These are phyloP conservation scores for Mortierella sp. DNA, from an alignment of 371 early-diverging fungal genomes.

Conservation along the genomic window DNA sequence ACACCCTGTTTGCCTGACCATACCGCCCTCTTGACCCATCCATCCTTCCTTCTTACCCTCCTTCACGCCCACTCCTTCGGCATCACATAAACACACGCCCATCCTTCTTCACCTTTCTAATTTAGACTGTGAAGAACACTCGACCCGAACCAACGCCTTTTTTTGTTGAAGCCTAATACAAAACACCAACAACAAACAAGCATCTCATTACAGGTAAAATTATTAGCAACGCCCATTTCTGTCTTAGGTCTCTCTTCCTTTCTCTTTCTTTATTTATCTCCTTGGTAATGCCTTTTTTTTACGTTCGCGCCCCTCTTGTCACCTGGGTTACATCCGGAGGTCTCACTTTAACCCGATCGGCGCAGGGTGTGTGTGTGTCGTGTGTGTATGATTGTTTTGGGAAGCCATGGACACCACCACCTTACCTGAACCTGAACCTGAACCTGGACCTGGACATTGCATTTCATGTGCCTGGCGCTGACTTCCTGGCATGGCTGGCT, in stretches of 20 bases:
- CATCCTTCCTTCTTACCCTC: too few species aligned
- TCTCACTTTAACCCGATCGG: slow-evolving; percentile 4
- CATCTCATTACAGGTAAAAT: neutral
- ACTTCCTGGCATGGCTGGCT: neutral
- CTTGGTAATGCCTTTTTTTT: neutral
- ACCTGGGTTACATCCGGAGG: neutral
- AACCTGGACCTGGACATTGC: neutral
- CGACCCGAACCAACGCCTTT: neutral
- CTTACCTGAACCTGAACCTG: neutral
- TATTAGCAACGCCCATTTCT: neutral
- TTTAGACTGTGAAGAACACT: slow-evolving; percentile 8
- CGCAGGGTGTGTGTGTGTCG: neutral
- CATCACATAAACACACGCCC: neutral
- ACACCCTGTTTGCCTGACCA: neutral
- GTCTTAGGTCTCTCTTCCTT: neutral
- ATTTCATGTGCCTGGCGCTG: neutral
- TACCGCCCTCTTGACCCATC: neutral
- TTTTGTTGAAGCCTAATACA: neutral
- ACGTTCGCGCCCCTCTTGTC: neutral
- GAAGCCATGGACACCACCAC: neutral
- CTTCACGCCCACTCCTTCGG: neutral
- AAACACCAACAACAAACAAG: neutral
- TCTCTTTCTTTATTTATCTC: too few species aligned
- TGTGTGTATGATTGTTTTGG: neutral
- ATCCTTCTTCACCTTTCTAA: neutral